Base-by-base conservation (phyloP, 306 rosid genomes). In the Vigna angularis region DNA sequence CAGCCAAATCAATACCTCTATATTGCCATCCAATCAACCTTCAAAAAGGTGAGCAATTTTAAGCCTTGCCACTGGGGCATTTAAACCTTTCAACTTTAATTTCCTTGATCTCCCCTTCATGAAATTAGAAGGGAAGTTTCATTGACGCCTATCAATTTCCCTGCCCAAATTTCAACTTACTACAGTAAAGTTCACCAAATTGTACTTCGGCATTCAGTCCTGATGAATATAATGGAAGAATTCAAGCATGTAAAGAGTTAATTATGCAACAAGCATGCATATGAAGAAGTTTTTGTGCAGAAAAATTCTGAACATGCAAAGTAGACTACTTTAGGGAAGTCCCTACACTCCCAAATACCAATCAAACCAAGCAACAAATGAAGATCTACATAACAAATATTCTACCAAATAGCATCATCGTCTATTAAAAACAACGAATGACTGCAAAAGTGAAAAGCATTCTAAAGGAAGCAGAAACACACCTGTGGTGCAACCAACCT, bases 401-500 rank as follows among this genome's bases (percentile, higher is more conserved):
- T 45, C 26, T 9, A 50, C 12, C 26, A 70, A 49, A 48, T n/a
- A 36, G 66, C 51, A 15, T 16, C 57, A 50, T 36, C 24, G 16
- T 50, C 67, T 6, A 36, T 51, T 38, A 45, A 51, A 61, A 17
- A 53, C 8, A 78, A 65, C 20, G 52, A 28, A 24, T 38, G 69
- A 42, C 34, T 18, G 14, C 69, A 57, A 58, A 42, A 5, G 52
- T 74, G n/a, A 12, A 63, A 38, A 50, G 53, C 66, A 32, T 12
- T 56, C 50, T 42, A 53, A 26, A 61, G 72, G 11, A n/a, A 36
- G 64, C 49, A 81, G 17, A 83, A 42, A 53, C 72, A 80, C 90
- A 96, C 99, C 99, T 91, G 99, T 24, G 98, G 98, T 24, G 96
- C 93, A 86, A 96, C 96, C 86, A 89, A 74, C 85, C 93, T 91